Evolutionary conservation across 768 basidiomycete species (phyloP).

Genomic region (Mycena venus): DNA sequence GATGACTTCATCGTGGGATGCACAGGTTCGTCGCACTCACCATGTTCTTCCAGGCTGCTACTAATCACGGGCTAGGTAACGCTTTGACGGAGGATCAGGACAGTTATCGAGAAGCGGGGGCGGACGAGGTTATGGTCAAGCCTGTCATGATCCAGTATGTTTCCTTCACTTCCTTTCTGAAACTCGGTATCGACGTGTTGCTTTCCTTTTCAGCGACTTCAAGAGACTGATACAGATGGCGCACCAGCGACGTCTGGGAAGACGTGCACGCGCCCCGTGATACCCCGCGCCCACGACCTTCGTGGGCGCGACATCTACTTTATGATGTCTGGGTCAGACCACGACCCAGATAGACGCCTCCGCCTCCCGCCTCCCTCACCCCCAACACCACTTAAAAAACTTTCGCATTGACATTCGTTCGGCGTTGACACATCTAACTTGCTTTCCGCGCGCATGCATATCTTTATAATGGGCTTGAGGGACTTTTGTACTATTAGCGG

Average conservation of each 20-base stretch:
- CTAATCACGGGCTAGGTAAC: constrained; percentile 26
- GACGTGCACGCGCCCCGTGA: constrained; percentile 14
- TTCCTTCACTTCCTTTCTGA: background rate
- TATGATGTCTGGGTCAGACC: background rate
- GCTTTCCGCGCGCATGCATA: background rate
- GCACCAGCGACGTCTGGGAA: constrained; percentile 22
- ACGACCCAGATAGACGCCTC: background rate
- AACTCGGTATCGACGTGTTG: background rate
- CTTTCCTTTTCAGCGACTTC: constrained; percentile 21
- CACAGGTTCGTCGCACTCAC: constrained; percentile 20
- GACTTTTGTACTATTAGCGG: background rate
- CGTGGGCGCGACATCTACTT: background rate
- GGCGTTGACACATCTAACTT: background rate
- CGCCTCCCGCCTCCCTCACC: background rate
- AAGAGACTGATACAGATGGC: constrained; percentile 31
- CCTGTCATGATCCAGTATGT: constrained; percentile 39
- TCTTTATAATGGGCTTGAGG: background rate
- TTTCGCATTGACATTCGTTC: background rate
- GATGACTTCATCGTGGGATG: constrained; percentile 50
- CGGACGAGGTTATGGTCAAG: constrained; percentile 38
- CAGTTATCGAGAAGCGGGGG: constrained; percentile 42
- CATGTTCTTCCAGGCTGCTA: background rate
- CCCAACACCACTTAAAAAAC: background rate
- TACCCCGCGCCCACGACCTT: background rate
- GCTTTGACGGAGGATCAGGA: constrained; percentile 46